phyloP scores from a whole-genome alignment of 495 filamentous ascomycete genomes.

The Aspergillus heteromorphus region DNA sequence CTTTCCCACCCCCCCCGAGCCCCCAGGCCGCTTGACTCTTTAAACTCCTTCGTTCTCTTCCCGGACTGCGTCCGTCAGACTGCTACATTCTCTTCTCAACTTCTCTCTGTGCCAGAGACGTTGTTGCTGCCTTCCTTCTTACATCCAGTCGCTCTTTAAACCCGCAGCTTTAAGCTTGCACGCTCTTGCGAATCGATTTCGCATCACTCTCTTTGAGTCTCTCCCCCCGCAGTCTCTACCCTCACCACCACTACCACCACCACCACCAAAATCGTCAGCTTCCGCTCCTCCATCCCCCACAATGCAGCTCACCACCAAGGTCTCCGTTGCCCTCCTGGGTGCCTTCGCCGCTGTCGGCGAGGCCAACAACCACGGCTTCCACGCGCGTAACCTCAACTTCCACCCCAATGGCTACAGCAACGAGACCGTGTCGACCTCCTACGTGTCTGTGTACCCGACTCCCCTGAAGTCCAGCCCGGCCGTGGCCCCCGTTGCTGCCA shows the following conservation, averaged over 20 bases:
- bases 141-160: conserved; percentile 37
- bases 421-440: conserved; percentile 9
- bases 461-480: conserved; percentile 7
- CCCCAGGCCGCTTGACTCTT: conserved; percentile 8
- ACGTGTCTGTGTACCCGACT: conserved; percentile 18
- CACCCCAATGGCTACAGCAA: conserved; percentile 15
- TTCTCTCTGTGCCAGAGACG: conserved; percentile 28
- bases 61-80: conserved; percentile 14
- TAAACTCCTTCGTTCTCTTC: conserved; percentile 20
- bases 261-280: conserved; percentile 19
- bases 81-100: conserved; percentile 20
- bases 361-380: conserved; percentile 32
- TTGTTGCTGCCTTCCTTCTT: conserved; percentile 22
- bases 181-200: conserved; percentile 45
- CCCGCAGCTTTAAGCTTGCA: not conserved
- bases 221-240: conserved; percentile 4
- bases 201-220: conserved; percentile 25
- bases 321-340: conserved; percentile 44
- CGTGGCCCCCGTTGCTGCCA: conserved; percentile 7
- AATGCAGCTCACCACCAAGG: conserved; percentile 43
- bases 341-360: conserved; percentile 43
- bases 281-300: conserved; percentile 18
- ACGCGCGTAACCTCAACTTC: conserved; percentile 30
- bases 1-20: not conserved
- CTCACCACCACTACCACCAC: not conserved